Evolutionary conservation across 2,329 filamentous ascomycete species (phyloP), one percentile per base, ranked within the genome.

Genomic region (Dryadomyces sulphureus): DNA sequence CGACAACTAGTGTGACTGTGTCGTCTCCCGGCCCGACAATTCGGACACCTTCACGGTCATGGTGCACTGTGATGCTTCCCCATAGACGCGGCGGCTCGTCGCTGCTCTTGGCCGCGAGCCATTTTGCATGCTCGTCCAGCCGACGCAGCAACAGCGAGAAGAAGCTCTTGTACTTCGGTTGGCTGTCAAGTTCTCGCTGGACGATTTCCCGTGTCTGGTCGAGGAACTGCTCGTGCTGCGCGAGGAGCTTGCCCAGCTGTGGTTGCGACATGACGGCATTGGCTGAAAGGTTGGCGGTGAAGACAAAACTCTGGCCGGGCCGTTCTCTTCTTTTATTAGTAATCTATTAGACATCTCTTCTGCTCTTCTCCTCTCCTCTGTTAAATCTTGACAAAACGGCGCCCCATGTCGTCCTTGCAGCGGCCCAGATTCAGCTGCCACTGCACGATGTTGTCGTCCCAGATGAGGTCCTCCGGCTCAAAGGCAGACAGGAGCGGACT

Each of bases 371-470:
- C 16, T 32, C 27, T 32, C 5, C 11, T 12, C 4, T 14, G 16
- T 49, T 27, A 52, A 5, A 52, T 32, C 38, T 52, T 52, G 27
- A 45, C 1, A 9, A 17, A 34, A 4, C 48, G 41, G 7, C 48
- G 40, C 3, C 48, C 48, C 5, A 34, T 6, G 7, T 41, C 36
- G 27, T 52, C 48, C 16, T 22, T 21, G 5, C 19, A 20, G 2
- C 42, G 41, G 1, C 50, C 50, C 30, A 45, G 14, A 20, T 32
- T 32, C 9, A 45, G 12, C 16, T 35, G 41, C 46, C 48, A 48
- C 12, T 43, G 4, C 9, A 11, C 4, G 22, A 48, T 30, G 19
- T 48, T 16, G 4, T 50, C 49, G 0, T 48, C 47, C 50, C 50
- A 52, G 7, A 35, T 4, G 17, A 50, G 22, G 24, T 52, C 49